A percentile compares a stretch with the other conserved stretches of the same genome.
These are phyloP conservation scores for Pseudocercospora vitis DNA, from an alignment of 2,329 filamentous ascomycete species.

Conservation along the genomic window DNA sequence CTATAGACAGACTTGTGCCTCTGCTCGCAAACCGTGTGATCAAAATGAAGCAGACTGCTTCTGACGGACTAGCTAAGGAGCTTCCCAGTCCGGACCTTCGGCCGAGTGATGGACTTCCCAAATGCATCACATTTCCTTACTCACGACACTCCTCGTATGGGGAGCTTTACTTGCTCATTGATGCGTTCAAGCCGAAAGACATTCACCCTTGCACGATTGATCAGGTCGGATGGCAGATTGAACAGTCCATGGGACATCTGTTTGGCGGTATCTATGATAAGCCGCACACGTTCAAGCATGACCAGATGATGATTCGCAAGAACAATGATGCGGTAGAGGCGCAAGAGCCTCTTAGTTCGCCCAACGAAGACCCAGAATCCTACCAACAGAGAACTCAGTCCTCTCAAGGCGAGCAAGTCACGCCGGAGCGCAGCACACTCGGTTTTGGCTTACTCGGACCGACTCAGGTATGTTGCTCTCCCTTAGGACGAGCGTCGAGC, in stretches of 20 bases:
- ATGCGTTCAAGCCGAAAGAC: slow-evolving; percentile 69
- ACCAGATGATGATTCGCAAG: slow-evolving; percentile 56
- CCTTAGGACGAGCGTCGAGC: too few species aligned
- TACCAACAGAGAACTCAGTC: neutral
- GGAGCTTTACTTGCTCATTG: slow-evolving; percentile 72
- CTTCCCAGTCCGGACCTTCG: neutral
- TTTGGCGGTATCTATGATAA: slow-evolving; percentile 69
- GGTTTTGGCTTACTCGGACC: too few species aligned
- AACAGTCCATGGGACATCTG: slow-evolving; percentile 63
- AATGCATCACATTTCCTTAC: slow-evolving; percentile 67
- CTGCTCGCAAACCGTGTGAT: slow-evolving; percentile 35
- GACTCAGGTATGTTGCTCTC: too few species aligned
- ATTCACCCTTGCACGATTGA: slow-evolving; percentile 78
- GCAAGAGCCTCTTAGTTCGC: neutral
- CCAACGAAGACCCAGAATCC: slow-evolving; percentile 1
- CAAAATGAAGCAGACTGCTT: slow-evolving; percentile 26
- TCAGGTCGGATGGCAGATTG: slow-evolving; percentile 60
- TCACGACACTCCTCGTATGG: slow-evolving; percentile 84
- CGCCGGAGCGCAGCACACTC: too few species aligned
- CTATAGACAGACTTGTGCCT: slow-evolving; percentile 34
- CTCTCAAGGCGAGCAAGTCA: neutral
- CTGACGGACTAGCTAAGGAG: neutral
- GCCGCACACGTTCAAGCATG: slow-evolving; percentile 62
- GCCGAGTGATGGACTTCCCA: slow-evolving; percentile 23
- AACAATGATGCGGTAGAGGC: slow-evolving; percentile 1